Evolutionary conservation across 257 asterid species (phyloP).

Genomic region (Capsicum chinense): DNA sequence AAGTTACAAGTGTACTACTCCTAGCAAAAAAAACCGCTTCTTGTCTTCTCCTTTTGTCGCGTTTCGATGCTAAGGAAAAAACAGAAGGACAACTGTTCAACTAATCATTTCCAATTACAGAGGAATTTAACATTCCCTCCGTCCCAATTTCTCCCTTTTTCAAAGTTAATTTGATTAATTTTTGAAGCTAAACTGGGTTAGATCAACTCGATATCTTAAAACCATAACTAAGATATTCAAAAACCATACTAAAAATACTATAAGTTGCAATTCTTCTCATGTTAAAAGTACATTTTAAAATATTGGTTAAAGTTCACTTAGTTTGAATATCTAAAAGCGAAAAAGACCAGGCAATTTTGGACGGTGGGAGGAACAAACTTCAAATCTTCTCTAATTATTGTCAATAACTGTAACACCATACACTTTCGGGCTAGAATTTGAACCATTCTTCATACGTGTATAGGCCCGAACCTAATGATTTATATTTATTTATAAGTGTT

Average conservation of each 20-base stretch:
- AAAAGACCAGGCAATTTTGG: not conserved
- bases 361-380: not conserved
- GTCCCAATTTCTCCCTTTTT: not conserved
- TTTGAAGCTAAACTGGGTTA: not conserved
- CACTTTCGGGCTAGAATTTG: too few species aligned
- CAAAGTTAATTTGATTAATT: not conserved
- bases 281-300: not conserved
- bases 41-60: conserved; percentile 16
- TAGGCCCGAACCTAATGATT: too few species aligned
- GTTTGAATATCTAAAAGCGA: not conserved
- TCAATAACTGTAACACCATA: not conserved
- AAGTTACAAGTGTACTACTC: conserved; percentile 22
- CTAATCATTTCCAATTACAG: conserved; percentile 8
- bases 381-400: not conserved
- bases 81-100: not conserved
- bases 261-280: not conserved
- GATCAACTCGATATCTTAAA: not conserved
- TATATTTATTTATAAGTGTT: too few species aligned
- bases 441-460: too few species aligned
- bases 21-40: not conserved
- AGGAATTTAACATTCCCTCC: not conserved
- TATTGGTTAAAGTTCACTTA: not conserved
- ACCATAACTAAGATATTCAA: not conserved
- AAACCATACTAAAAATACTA: not conserved
- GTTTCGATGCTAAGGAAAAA: not conserved